Conservation (phyloP, 257 asterid genomes). For the Catharanthus roseus region DNA sequence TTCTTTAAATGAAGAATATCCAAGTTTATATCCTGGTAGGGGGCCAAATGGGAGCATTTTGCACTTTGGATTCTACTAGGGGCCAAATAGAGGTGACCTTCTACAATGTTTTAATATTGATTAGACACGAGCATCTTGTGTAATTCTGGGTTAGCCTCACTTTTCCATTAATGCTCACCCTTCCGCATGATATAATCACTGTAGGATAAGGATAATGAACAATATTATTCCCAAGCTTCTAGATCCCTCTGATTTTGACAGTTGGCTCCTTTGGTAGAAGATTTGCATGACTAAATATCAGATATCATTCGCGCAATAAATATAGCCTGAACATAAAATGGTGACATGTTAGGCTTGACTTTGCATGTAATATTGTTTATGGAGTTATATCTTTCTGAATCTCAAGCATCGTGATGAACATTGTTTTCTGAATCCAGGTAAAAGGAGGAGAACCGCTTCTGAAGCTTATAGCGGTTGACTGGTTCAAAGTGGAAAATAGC, state of each 20-base stretch:
- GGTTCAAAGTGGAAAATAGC: conserved; percentile 80
- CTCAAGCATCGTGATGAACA: background rate
- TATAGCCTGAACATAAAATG: background rate
- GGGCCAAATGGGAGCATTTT: background rate
- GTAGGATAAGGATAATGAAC: background rate
- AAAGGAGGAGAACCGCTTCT: conserved; percentile 93
- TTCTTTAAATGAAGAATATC: background rate
- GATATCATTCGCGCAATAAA: background rate
- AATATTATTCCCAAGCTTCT: background rate
- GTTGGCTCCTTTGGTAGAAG: background rate
- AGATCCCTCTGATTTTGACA: background rate
- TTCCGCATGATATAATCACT: background rate
- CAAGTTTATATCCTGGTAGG: no score
- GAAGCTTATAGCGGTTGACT: conserved; percentile 93
- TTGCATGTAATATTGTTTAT: background rate
- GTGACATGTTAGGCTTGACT: background rate
- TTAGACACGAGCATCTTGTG: background rate
- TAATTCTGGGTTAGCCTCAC: background rate
- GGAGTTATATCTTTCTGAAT: background rate
- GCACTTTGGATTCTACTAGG: background rate
- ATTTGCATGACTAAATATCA: background rate
- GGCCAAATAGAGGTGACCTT: background rate
- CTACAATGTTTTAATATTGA: background rate
- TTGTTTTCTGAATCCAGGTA: conserved; percentile 46
- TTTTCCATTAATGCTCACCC: background rate